phyloP scores from a whole-genome alignment of 23 red algal species.

The Chondrus crispus region DNA sequence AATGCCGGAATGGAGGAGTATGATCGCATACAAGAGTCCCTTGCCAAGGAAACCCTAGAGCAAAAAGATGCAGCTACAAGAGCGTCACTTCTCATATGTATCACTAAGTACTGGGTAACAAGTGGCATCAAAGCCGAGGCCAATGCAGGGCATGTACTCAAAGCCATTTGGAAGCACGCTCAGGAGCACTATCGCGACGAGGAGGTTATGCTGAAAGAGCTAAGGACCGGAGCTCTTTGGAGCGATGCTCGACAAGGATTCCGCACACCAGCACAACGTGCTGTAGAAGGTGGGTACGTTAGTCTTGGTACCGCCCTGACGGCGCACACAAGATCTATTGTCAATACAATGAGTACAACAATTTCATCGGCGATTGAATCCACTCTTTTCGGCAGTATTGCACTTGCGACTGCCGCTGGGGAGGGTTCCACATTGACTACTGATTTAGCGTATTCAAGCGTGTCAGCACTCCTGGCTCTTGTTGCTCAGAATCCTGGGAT shows the following conservation, averaged over 20 bases:
- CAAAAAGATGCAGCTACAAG: conserved; percentile 51
- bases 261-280: conserved; percentile 18
- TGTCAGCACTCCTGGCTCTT: conserved; percentile 46
- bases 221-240: conserved; percentile 51
- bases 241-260: conserved; percentile 51
- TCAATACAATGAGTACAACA: conserved; percentile 44
- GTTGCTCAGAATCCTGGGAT: conserved; percentile 39
- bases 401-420: conserved; percentile 34
- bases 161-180: conserved; percentile 68
- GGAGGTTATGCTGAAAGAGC: conserved; percentile 30
- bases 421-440: conserved; percentile 60
- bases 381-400: conserved; percentile 59
- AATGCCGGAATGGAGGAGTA: conserved; percentile 58
- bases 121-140: conserved; percentile 67
- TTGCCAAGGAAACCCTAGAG: conserved; percentile 37
- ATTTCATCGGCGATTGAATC: conserved; percentile 35
- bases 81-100: conserved; percentile 57
- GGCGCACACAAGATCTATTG: conserved; percentile 35
- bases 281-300: conserved; percentile 48
- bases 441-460: conserved; percentile 47
- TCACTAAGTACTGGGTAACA: conserved; percentile 66
- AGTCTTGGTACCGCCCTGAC: conserved; percentile 40
- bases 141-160: conserved; percentile 68
- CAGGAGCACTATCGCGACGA: conserved; percentile 67
- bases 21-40: conserved; percentile 63